Conservation (phyloP, 225 moss, liverwort and hornwort genomes). For the Marchantia paleacea region DNA sequence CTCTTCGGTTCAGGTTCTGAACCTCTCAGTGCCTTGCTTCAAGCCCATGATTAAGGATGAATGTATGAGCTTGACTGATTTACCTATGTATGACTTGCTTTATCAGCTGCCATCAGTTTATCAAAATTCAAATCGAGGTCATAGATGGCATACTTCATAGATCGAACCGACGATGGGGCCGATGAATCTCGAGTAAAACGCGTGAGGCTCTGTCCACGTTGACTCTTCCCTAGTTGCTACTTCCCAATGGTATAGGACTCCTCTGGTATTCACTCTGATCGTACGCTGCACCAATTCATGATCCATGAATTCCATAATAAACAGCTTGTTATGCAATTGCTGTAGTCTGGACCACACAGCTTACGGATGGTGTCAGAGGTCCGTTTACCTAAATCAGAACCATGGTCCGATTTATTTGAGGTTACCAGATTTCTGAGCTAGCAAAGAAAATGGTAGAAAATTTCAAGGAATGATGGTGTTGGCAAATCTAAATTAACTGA, state of each 20-base stretch:
- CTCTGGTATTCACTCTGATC: background rate
- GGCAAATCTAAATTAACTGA: too few relatives aligned
- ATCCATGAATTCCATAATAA: background rate
- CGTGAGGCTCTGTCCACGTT: background rate
- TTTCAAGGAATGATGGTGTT: too few relatives aligned
- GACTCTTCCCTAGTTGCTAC: background rate
- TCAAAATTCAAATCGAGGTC: too few relatives aligned
- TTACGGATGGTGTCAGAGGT: background rate
- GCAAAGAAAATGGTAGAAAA: too few relatives aligned
- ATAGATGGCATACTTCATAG: constrained; percentile 11
- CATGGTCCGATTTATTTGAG: too few relatives aligned
- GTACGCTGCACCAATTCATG: background rate
- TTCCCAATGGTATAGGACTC: background rate
- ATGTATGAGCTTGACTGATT: too few relatives aligned
- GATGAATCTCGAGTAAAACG: background rate
- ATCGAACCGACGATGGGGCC: background rate
- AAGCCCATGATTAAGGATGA: too few relatives aligned
- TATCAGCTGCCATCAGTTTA: background rate
- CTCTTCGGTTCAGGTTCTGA: too few relatives aligned
- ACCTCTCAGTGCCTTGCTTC: too few relatives aligned
- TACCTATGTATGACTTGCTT: background rate
- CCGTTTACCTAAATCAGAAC: background rate
- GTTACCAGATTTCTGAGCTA: too few relatives aligned
- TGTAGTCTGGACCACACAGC: background rate
- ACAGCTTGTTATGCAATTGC: background rate